phyloP scores from a whole-genome alignment of 768 basidiomycete genomes.

The Pisolithus microcarpus region DNA sequence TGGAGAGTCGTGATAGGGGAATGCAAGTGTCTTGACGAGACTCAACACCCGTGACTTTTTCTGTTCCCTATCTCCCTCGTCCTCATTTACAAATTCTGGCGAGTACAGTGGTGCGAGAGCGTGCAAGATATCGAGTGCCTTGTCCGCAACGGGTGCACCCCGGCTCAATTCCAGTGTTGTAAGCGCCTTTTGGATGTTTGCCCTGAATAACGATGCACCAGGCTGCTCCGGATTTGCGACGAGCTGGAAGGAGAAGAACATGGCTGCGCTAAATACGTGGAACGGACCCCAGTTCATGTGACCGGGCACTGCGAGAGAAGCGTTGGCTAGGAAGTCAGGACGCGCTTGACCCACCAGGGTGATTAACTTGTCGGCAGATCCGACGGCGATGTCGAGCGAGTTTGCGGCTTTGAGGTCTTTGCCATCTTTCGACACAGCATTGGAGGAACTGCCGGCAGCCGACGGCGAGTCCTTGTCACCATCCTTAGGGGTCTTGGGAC shows the following conservation, averaged over 20 bases:
- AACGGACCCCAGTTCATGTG: conserved; percentile 83
- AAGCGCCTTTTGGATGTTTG: conserved; percentile 65
- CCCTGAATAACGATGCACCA: conserved; percentile 68
- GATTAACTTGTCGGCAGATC: conserved; percentile 71
- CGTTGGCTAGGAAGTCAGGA: conserved; percentile 67
- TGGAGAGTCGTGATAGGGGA: conserved; percentile 72
- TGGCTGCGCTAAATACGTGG: conserved; percentile 79
- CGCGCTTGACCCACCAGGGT: conserved; percentile 69
- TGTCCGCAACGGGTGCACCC: conserved; percentile 64
- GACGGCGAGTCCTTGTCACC: conserved; percentile 17
- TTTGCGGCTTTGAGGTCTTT: conserved; percentile 31
- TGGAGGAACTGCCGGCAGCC: not conserved
- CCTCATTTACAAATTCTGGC: conserved; percentile 48
- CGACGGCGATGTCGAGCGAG: conserved; percentile 67
- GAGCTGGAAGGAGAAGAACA: conserved; percentile 89
- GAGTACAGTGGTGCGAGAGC: conserved; percentile 71
- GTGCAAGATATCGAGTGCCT: conserved; percentile 62
- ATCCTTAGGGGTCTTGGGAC: conserved; percentile 6
- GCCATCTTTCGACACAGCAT: conserved; percentile 25
- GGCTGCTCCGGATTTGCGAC: conserved; percentile 76
- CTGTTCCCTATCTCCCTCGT: conserved; percentile 47
- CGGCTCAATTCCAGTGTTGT: conserved; percentile 58
- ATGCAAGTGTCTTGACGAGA: conserved; percentile 67
- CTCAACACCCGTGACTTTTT: conserved; percentile 55
- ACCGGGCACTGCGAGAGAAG: conserved; percentile 64